Base-by-base conservation (phyloP, 139 green algal species). In the Haematococcus lacustris region DNA sequence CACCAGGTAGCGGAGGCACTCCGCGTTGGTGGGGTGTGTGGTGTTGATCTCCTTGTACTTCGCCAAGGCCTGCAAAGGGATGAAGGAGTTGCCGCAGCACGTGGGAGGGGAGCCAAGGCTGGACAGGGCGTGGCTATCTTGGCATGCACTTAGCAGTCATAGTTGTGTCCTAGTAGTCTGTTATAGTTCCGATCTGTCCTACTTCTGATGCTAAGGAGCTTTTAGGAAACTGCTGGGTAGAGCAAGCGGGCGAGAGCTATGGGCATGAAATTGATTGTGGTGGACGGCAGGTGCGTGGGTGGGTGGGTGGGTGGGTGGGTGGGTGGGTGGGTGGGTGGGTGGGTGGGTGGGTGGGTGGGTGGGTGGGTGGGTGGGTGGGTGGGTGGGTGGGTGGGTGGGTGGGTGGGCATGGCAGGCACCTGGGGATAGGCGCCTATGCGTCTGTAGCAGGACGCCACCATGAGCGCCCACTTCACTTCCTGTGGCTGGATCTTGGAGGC, bases 401-500 rank as follows among this genome's bases (percentile, higher is more conserved):
- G 9, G 9, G 9, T 28, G 43, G 9, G 13, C 61, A 68, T 17
- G 9, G 43, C 43, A 53, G 43, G 17, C 50, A 70, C 73, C 43
- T 80, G 74, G n/a, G 60, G 64, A 39, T 77, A 85, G 1, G 78
- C 76, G 3, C 86, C 86, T 1, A 88, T 84, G 23, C 89, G 79
- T n/a, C 90, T 81, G 77, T 86, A 82, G 77, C 84, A 88, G 25
- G 75, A 83, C 3, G 83, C 83, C 33, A 82, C 86, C 90, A 97
- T 96, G 39, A 97, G 87, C 50, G 78, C 78, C 91, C 90, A 97
- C 87, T 97, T 96, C 69, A 91, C 88, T 78, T 97, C 89, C 38
- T 84, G 70, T 1, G 91, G 91, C 82, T 97, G 88, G 62, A 94
- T 87, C 50, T 85, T 76, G 3, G 87, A 82, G 1, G 90, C 90